phyloP scores from a whole-genome alignment of 2,329 filamentous ascomycete species.

The Fusarium drepaniforme region DNA sequence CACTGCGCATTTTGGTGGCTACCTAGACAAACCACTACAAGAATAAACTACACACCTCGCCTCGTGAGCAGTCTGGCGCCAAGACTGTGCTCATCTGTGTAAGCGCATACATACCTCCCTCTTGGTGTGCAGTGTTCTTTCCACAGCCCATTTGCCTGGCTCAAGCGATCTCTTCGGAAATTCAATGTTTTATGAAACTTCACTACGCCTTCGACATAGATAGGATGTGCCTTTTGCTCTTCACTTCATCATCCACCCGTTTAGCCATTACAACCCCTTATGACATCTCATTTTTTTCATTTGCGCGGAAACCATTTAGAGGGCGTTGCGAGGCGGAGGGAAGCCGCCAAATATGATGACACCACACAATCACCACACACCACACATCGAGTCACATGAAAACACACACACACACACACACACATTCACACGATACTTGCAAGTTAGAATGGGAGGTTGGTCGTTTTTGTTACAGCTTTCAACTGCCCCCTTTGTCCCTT shows the following conservation, averaged over 20 bases:
- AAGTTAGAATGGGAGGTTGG: constrained; percentile 33
- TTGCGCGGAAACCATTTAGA: constrained; percentile 42
- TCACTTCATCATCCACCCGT: background rate
- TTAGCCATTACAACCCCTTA: constrained; percentile 21
- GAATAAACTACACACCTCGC: background rate
- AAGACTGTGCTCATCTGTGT: background rate
- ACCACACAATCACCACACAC: constrained; percentile 3
- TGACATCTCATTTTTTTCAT: constrained; percentile 25
- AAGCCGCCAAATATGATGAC: constrained; percentile 23
- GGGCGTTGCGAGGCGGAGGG: constrained; percentile 36
- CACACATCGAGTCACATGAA: constrained; percentile 10
- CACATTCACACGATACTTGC: background rate
- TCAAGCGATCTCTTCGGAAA: background rate
- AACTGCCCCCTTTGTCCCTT: constrained; percentile 7
- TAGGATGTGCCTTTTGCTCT: constrained; percentile 8
- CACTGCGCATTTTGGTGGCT: background rate
- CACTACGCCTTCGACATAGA: constrained; percentile 13
- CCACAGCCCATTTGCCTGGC: background rate
- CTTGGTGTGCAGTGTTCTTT: background rate
- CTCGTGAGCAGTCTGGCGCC: background rate
- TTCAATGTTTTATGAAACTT: constrained; percentile 2
- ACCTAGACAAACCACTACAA: background rate
- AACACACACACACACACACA: background rate
- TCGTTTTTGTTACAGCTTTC: constrained; percentile 12
- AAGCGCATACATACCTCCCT: background rate